Conservation (phyloP, 176 grass and related monocot species). For the Aegilops tauschii region DNA sequence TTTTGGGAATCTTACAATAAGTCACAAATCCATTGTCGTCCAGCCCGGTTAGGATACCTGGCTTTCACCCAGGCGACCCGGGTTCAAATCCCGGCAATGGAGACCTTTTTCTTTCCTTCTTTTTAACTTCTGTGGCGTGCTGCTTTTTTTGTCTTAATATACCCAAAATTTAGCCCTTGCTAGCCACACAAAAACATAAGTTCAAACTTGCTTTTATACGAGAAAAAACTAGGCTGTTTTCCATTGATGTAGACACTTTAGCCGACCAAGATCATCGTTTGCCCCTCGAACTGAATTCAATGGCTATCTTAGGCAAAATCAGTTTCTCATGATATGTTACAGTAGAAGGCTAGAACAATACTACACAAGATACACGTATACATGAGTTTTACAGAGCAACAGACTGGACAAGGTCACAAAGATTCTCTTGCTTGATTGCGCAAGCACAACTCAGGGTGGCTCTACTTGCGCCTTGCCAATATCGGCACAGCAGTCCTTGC, state of each 20-base stretch:
- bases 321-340: not conserved
- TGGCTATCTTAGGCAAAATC: too few species aligned
- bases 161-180: not conserved
- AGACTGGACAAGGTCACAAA: not conserved
- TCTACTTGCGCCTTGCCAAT: conserved; percentile 36
- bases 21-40: conserved; percentile 43
- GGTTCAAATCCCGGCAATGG: conserved; percentile 95
- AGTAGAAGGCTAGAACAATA: not conserved
- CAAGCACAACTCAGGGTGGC: not conserved
- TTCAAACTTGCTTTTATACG: not conserved
- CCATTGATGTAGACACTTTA: too few species aligned
- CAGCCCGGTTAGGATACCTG: conserved; percentile 90
- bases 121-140: too few species aligned
- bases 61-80: conserved; percentile 93
- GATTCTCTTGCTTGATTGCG: not conserved
- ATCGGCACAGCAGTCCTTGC: conserved; percentile 22
- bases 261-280: too few species aligned
- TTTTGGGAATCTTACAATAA: rapidly evolving
- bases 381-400: not conserved
- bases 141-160: not conserved
- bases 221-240: too few species aligned
- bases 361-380: not conserved
- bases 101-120: not conserved
- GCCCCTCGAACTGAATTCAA: too few species aligned
- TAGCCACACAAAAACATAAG: not conserved